These are phyloP conservation scores for Kuraishia hungarica DNA, from an alignment of 805 yeast genomes.

Conservation along the genomic window DNA sequence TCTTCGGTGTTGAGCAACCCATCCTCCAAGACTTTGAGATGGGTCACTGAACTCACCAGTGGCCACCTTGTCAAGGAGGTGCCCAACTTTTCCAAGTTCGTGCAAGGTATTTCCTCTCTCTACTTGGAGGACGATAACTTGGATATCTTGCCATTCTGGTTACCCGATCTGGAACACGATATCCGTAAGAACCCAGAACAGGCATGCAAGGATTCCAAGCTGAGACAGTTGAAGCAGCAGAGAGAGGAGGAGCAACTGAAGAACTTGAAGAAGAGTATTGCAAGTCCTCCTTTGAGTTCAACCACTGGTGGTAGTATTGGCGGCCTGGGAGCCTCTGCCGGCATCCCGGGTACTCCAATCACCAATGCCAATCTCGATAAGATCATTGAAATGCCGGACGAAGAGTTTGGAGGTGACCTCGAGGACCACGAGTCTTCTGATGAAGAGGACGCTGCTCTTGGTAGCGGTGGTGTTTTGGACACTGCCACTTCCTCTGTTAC, in stretches of 20 bases:
- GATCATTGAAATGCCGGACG: slow-evolving; percentile 22
- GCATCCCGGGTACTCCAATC: slow-evolving; percentile 23
- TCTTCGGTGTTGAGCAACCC: slow-evolving; percentile 40
- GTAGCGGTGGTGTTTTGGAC: slow-evolving; percentile 1
- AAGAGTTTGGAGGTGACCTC: slow-evolving; percentile 34
- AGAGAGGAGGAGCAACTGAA: slow-evolving; percentile 28
- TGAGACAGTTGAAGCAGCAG: slow-evolving; percentile 39
- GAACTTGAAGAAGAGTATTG: slow-evolving; percentile 28
- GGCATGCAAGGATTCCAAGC: slow-evolving; percentile 60
- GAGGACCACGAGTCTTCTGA: slow-evolving; percentile 54
- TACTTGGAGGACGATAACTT: slow-evolving; percentile 86
- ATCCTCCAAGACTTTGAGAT: slow-evolving; percentile 37
- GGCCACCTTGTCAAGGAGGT: slow-evolving; percentile 86
- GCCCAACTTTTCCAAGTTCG: slow-evolving; percentile 86
- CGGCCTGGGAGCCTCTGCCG: slow-evolving; percentile 28
- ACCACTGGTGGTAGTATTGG: background rate
- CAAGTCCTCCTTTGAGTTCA: slow-evolving; percentile 1
- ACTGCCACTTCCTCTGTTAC: slow-evolving; percentile 4
- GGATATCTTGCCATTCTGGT: slow-evolving; percentile 91
- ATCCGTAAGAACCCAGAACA: slow-evolving; percentile 72
- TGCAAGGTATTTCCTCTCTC: slow-evolving; percentile 86
- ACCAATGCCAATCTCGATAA: slow-evolving; percentile 20
- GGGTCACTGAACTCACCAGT: slow-evolving; percentile 84
- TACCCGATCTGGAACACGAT: slow-evolving; percentile 79
- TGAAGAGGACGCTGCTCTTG: slow-evolving; percentile 10